Evolutionary conservation across 2,329 filamentous ascomycete species (phyloP), one percentile per base, ranked within the genome.

Genomic region (Madurella fahalii): DNA sequence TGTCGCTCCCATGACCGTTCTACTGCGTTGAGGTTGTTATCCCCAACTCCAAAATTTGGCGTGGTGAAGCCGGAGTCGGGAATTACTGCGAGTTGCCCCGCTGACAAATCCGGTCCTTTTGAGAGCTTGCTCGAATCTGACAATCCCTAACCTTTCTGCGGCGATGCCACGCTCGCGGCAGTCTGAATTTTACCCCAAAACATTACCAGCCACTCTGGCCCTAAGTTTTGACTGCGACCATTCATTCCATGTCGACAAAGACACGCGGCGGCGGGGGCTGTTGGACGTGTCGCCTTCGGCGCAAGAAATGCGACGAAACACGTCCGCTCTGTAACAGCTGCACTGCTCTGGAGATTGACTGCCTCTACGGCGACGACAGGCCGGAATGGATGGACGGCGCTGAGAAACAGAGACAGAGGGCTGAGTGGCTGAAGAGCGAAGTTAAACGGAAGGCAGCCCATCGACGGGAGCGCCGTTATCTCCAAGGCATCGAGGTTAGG

Each of bases 231-330:
- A 37, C 34, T 11, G 11, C 11, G 13, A 37, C 7, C 12, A 34
- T 34, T 34, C n/a, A 12, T 5, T 9, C 15, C n/a, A 59, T 61
- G 61, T 25, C 59, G 13, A 42, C 55, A 47, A 72, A 68, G 54
- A 60, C 71, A 30, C 70, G 75, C 40, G 75, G 72, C 56, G 72
- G 72, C 47, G 73, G 71, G 8, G 80, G 80, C 56, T 84, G 81
- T 64, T 84, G 80, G 79, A 84, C 80, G 2, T 85, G 82, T 61
- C 76, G 81, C 18, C 72, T 84, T 11, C 77, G 82, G 17, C 79
- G 79, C 61, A 85, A 85, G 63, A 84, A 83, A 63, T 85, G 82
- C 64, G 79, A 83, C 58, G 78, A 82, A 63, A 69, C 62, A 20
- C 74, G 71, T 2, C 80, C 81, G 11, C 63, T 74, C 9, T 85